Conservation (phyloP, 2,329 filamentous ascomycete species). For the Xylariaceae sp. region DNA sequence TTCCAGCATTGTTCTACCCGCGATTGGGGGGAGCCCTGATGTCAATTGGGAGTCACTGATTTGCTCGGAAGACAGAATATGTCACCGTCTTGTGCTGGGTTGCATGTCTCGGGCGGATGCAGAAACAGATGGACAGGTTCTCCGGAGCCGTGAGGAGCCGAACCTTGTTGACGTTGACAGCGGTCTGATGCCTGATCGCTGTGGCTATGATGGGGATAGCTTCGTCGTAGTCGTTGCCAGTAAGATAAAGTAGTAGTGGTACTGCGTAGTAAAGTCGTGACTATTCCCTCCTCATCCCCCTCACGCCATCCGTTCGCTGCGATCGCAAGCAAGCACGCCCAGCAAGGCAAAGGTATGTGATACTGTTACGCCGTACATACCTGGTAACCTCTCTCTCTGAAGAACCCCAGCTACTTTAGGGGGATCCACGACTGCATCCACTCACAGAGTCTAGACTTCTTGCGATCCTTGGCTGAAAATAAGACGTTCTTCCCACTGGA, state of each 20-base stretch:
- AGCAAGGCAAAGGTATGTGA: background rate
- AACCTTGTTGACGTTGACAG: constrained; percentile 4
- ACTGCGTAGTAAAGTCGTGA: background rate
- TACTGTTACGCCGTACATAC: background rate
- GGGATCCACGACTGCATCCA: constrained; percentile 12
- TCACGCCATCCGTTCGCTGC: background rate
- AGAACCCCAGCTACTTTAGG: constrained; percentile 6
- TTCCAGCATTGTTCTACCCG: constrained; percentile 7
- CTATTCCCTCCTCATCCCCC: background rate
- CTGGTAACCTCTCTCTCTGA: background rate
- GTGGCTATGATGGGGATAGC: background rate
- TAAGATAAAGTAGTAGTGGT: no score
- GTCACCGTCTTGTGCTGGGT: constrained; percentile 13
- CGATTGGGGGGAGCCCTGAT: constrained; percentile 9
- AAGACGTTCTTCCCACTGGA: constrained; percentile 14
- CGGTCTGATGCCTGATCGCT: background rate
- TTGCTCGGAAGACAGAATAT: constrained; percentile 13
- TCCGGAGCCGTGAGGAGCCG: constrained; percentile 17
- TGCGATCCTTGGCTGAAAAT: constrained; percentile 14
- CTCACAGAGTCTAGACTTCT: constrained; percentile 17
- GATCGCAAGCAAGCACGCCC: no score
- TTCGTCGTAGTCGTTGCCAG: no score
- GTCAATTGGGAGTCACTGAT: constrained; percentile 7
- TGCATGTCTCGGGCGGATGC: constrained; percentile 19
- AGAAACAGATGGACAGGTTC: constrained; percentile 13